Conservation (phyloP, 129 eudicot genomes). For the Artemisia tridentata region DNA sequence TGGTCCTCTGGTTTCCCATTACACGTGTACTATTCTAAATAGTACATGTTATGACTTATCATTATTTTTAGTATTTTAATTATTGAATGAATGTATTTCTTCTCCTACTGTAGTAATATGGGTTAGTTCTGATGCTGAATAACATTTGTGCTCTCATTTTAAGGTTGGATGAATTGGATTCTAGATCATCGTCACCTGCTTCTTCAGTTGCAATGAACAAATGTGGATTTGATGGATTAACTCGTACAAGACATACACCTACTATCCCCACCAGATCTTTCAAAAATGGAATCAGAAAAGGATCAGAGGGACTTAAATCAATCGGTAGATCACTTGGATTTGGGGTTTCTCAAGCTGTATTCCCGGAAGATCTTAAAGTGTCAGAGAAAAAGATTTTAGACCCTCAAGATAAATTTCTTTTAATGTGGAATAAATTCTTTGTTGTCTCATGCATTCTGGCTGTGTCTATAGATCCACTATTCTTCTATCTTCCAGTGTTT, state of each 20-base stretch:
- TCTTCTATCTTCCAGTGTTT: constrained; percentile 84
- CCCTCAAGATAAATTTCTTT: constrained; percentile 83
- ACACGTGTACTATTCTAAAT: neutral
- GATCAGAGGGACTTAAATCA: constrained; percentile 85
- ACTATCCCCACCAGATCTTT: constrained; percentile 61
- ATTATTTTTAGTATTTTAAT: neutral
- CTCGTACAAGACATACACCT: constrained; percentile 38
- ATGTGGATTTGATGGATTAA: constrained; percentile 54
- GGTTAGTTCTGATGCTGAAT: neutral
- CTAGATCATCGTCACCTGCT: constrained; percentile 55
- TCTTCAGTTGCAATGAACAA: constrained; percentile 42
- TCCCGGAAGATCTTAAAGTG: constrained; percentile 90
- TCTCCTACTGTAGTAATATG: neutral
- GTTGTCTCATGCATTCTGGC: constrained; percentile 78
- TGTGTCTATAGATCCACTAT: constrained; percentile 83
- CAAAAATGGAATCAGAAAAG: constrained; percentile 64
- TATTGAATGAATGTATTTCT: neutral
- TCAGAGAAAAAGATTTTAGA: constrained; percentile 85
- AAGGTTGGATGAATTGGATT: constrained; percentile 16
- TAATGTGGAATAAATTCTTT: constrained; percentile 66
- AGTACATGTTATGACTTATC: constrained; percentile 2
- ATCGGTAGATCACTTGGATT: constrained; percentile 75
- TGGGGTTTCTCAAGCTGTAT: constrained; percentile 81
- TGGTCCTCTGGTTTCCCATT: too few relatives aligned
- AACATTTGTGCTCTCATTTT: neutral